Evolutionary conservation across 305 asterid species (phyloP).

Genomic region (Caryopteris hybrid): DNA sequence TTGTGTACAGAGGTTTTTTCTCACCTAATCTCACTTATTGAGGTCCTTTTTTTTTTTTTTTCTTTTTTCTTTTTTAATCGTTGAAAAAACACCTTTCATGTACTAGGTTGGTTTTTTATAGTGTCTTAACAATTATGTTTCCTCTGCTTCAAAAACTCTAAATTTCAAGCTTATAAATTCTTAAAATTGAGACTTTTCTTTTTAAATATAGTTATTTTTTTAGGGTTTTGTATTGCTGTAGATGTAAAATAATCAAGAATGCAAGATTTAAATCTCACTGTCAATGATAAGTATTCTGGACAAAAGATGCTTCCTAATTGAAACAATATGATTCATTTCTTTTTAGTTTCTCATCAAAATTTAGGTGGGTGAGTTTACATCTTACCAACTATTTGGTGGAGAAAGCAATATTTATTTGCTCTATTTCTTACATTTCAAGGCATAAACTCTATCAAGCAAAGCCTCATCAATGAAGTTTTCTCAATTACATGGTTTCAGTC

Average conservation of each 20-base stretch:
- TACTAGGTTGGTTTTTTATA: neutral
- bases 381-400: constrained; percentile 77
- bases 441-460: constrained; percentile 31
- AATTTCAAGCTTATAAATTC: neutral
- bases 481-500: too few species aligned
- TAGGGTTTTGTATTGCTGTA: neutral
- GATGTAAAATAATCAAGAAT: neutral
- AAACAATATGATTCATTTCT: neutral
- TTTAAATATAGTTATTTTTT: neutral
- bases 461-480: too few species aligned
- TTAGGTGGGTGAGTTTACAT: constrained; percentile 64
- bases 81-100: too few species aligned
- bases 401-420: constrained; percentile 23
- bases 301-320: neutral
- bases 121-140: neutral
- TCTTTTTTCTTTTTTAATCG: too few species aligned
- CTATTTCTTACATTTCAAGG: constrained; percentile 40
- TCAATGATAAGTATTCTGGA: neutral
- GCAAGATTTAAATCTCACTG: neutral
- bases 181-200: neutral
- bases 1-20: too few species aligned
- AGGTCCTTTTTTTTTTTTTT: too few species aligned
- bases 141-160: neutral
- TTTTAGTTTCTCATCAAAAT: constrained; percentile 4
- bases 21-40: too few species aligned